These are phyloP conservation scores for Schizosaccharomyces cryophilus DNA, from an alignment of 805 yeast species.

Conservation along the genomic window DNA sequence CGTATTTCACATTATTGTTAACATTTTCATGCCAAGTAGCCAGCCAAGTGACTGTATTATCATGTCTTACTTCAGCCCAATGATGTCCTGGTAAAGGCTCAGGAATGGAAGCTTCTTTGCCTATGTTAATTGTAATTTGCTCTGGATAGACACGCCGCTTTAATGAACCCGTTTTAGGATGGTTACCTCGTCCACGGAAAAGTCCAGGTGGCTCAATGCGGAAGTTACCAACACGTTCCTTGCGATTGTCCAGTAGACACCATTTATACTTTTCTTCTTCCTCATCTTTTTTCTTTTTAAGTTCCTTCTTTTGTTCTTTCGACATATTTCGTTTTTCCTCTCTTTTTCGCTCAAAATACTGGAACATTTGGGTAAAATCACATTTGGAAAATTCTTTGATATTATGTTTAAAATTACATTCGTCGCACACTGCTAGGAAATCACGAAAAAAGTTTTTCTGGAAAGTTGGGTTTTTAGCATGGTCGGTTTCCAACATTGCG, in stretches of 20 bases:
- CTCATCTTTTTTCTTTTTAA: slow-evolving; percentile 49
- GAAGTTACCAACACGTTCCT: slow-evolving; percentile 81
- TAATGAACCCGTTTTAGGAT: slow-evolving; percentile 81
- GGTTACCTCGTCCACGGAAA: slow-evolving; percentile 90
- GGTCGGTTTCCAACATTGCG: slow-evolving; percentile 70
- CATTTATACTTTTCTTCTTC: slow-evolving; percentile 59
- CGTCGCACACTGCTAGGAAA: slow-evolving; percentile 36
- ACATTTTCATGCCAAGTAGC: slow-evolving; percentile 95
- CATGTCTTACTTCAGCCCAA: slow-evolving; percentile 81
- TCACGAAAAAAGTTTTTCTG: slow-evolving; percentile 71
- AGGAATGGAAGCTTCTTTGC: slow-evolving; percentile 50
- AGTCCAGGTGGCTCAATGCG: slow-evolving; percentile 90
- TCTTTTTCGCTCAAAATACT: slow-evolving; percentile 41
- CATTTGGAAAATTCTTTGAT: slow-evolving; percentile 44
- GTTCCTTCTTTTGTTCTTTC: slow-evolving; percentile 46
- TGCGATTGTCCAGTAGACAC: slow-evolving; percentile 65
- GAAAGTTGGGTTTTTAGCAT: slow-evolving; percentile 65
- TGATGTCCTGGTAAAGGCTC: slow-evolving; percentile 62
- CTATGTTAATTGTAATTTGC: slow-evolving; percentile 62
- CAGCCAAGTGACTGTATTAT: slow-evolving; percentile 78
- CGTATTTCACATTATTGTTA: slow-evolving; percentile 61
- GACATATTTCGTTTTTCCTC: slow-evolving; percentile 48
- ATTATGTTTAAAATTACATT: slow-evolving; percentile 24
- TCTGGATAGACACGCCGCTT: slow-evolving; percentile 76
- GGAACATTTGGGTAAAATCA: slow-evolving; percentile 54